phyloP scores from a whole-genome alignment of 306 rosid species.

The Luffa acutangula region DNA sequence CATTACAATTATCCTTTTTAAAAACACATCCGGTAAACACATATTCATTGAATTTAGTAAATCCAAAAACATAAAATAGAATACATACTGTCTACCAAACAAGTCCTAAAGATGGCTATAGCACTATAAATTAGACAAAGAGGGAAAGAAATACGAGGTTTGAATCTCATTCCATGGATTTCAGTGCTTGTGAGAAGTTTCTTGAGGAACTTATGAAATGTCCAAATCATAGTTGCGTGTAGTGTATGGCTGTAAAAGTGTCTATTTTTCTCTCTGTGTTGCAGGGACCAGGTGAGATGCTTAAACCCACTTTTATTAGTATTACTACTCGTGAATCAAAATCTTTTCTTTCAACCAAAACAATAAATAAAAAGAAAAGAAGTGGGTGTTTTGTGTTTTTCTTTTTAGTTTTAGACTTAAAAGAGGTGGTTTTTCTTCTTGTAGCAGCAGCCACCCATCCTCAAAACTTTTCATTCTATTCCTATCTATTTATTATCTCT shows the following conservation, averaged over 20 bases:
- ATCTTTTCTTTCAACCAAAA: background rate
- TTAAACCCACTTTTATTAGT: background rate
- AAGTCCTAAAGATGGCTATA: no score
- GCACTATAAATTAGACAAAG: no score
- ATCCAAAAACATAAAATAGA: no score
- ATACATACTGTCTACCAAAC: no score
- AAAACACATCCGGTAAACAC: no score
- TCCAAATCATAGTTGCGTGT: background rate
- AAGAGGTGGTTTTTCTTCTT: background rate
- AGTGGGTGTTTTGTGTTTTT: background rate
- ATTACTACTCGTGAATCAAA: background rate
- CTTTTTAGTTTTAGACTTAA: background rate
- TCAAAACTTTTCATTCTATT: background rate
- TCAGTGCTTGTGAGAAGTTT: background rate
- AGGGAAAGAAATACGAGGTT: background rate
- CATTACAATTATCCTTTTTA: no score
- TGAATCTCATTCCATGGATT: background rate
- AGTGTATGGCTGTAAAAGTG: background rate
- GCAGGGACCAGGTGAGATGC: background rate
- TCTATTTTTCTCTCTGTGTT: background rate
- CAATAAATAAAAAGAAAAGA: background rate
- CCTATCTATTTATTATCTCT: background rate
- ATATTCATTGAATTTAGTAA: no score
- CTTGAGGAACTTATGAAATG: background rate
- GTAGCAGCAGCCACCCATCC: background rate